phyloP scores from a whole-genome alignment of 129 eudicot genomes.

The Tanacetum coccineum region DNA sequence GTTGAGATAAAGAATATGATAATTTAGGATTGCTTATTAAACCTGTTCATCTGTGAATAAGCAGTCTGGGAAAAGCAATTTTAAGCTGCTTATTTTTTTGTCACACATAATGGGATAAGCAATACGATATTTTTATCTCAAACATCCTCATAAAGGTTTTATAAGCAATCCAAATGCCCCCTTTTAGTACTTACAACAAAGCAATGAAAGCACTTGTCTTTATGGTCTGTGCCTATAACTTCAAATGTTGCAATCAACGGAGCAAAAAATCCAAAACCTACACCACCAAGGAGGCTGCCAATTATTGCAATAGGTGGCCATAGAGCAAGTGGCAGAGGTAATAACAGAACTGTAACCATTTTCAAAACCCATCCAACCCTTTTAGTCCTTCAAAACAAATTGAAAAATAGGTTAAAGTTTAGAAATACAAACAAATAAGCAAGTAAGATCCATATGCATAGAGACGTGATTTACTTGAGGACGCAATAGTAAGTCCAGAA shows the following conservation, averaged over 20 bases:
- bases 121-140: no score
- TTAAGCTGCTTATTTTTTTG: no score
- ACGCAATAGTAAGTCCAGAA: slow-evolving; percentile 92
- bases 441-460: background rate
- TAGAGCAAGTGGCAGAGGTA: slow-evolving; percentile 67
- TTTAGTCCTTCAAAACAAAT: slow-evolving; percentile 50
- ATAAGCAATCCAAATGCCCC: background rate
- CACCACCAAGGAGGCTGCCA: slow-evolving; percentile 71
- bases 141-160: background rate
- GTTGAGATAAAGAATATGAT: background rate
- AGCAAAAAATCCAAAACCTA: slow-evolving; percentile 75
- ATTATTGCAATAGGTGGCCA: slow-evolving; percentile 57
- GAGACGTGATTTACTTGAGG: slow-evolving; percentile 37
- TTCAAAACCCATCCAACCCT: slow-evolving; percentile 79
- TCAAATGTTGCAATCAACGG: slow-evolving; percentile 92
- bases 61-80: no score
- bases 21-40: no score
- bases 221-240: slow-evolving; percentile 49
- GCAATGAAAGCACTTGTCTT: slow-evolving; percentile 68
- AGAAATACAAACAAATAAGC: background rate
- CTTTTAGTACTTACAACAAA: slow-evolving; percentile 43
- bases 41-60: no score
- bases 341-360: slow-evolving; percentile 37
- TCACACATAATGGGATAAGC: no score
- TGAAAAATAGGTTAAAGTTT: background rate